These are phyloP conservation scores for Apiosordaria backusii DNA, from an alignment of 495 filamentous ascomycete species.

Conservation along the genomic window DNA sequence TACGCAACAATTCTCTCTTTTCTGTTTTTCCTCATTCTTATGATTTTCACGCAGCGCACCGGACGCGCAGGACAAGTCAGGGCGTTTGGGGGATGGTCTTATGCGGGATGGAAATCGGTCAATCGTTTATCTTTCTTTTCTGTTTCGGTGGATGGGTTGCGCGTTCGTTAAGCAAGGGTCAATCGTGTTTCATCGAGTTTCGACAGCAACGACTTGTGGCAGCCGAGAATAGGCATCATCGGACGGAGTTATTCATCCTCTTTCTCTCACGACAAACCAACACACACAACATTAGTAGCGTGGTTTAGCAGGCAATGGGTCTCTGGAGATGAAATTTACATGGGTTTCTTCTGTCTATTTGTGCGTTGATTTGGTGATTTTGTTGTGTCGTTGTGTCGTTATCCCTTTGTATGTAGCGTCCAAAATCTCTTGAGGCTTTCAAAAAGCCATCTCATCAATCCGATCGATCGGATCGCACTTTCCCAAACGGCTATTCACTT, in stretches of 20 bases:
- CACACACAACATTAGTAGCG: background rate
- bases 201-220: background rate
- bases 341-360: background rate
- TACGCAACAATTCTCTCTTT: background rate
- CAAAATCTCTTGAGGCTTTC: background rate
- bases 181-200: background rate
- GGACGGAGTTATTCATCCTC: background rate
- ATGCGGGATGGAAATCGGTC: background rate
- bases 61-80: background rate
- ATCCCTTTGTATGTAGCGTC: background rate
- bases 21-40: background rate
- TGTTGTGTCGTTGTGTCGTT: background rate
- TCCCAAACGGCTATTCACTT: background rate
- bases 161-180: background rate
- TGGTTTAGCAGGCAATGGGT: background rate
- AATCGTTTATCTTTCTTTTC: background rate
- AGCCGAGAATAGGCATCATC: background rate
- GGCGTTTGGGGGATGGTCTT: background rate
- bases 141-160: background rate
- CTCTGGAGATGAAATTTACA: background rate
- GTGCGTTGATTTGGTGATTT: background rate
- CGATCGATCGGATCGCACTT: background rate
- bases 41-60: background rate
- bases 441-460: background rate
- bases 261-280: background rate